Conservation (phyloP, 139 green algal genomes). For the Tetradesmus lagerheimii region DNA sequence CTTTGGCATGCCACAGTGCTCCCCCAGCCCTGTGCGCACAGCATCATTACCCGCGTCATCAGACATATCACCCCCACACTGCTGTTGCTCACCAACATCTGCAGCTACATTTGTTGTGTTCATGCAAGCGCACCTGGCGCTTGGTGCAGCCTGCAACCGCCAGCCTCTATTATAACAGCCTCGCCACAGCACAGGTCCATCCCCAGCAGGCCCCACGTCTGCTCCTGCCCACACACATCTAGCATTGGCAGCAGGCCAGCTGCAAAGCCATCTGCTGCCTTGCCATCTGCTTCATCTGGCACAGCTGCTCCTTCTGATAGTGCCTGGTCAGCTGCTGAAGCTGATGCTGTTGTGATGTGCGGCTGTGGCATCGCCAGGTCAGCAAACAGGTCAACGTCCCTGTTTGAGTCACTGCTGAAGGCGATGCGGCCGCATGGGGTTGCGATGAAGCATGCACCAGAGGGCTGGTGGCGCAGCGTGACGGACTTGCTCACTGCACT, state of each 20-base stretch:
- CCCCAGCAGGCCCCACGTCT: constrained; percentile 52
- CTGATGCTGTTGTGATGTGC: neutral
- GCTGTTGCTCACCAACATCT: neutral
- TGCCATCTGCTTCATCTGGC: neutral
- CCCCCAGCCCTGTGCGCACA: too few species aligned
- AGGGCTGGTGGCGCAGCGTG: neutral
- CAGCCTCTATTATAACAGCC: constrained; percentile 51
- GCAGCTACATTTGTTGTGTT: too few species aligned
- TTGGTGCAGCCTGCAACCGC: constrained; percentile 28
- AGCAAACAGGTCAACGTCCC: constrained; percentile 5
- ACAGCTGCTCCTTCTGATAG: neutral
- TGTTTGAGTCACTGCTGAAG: neutral
- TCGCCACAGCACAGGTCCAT: constrained; percentile 32
- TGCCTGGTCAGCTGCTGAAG: neutral
- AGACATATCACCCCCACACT: too few species aligned
- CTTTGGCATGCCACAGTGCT: too few species aligned
- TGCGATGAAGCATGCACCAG: neutral
- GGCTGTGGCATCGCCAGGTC: constrained; percentile 16
- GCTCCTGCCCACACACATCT: constrained; percentile 48
- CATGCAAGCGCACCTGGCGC: constrained; percentile 40
- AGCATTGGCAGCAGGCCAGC: neutral
- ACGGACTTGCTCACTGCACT: constrained; percentile 7
- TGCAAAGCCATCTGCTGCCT: neutral
- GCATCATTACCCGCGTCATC: too few species aligned
- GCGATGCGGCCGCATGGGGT: neutral